Evolutionary conservation across 2,329 filamentous ascomycete genomes (phyloP), one percentile per base, ranked within the genome.

Genomic region (Macrophomina pseudophaseolina): DNA sequence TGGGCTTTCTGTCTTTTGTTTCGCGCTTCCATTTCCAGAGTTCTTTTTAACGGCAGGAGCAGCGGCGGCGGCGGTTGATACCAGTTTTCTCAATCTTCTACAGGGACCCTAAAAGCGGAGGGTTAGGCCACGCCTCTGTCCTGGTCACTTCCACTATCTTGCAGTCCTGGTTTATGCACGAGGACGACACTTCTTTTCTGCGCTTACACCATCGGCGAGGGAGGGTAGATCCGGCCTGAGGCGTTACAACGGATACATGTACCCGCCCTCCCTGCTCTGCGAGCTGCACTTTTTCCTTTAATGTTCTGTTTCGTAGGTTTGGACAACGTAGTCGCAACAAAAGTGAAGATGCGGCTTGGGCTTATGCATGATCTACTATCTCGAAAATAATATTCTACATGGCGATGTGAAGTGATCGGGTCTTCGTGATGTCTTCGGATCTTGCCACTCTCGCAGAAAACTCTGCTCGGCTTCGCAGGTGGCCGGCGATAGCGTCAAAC

Each of bases 41-140:
- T 18, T 35, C 16, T 33, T 65, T 53, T 65, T 56, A 56, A 53
- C 62, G 40, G 62, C 51, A 64, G 62, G 49, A 54, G 62, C 51
- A 46, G 62, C 49, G 62, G 51, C 49, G 49, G 62, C 49, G 63
- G 63, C 63, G 63, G 63, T 65, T 65, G 63, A 65, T 65, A 65
- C 63, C 63, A 65, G 51, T 48, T 66, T 58, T 66, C 44, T 59
- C 44, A 58, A 51, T 59, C 32, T 59, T 66, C 40, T 51, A 49
- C 44, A 40, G 46, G 58, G 58, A 62, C 58, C 58, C 40, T 62
- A 38, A 62, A 62, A 49, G 44, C 58, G 58, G 60, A 52, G 60
- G 60, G 42, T 53, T 64, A 52, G 60, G 60, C 52, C 49, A 64
- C 58, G 60, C 60, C 60, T 53, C 60, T 64, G 60, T 64, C 60